Evolutionary conservation across 257 asterid species (phyloP).

Genomic region (Fraxinus quadrangulata): DNA sequence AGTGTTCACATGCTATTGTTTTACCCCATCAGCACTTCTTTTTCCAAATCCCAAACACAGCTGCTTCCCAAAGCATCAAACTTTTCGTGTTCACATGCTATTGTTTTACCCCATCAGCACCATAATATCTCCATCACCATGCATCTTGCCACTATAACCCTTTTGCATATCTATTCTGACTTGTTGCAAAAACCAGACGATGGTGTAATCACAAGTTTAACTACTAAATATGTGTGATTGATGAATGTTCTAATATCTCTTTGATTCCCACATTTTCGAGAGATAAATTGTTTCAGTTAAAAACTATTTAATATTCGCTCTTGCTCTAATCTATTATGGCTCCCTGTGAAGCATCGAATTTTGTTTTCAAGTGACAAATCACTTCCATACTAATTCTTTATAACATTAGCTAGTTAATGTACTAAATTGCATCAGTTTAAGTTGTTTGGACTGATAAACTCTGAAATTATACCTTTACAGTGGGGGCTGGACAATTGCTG

Average conservation of each 20-base stretch:
- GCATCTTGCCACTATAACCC: not conserved
- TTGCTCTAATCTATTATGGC: not conserved
- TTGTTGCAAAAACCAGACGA: not conserved
- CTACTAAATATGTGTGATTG: too few relatives aligned
- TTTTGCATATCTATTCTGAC: not conserved
- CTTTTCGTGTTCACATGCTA: not conserved
- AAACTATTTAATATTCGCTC: not conserved
- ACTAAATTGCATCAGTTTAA: not conserved
- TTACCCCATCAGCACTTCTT: not conserved
- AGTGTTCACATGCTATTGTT: not conserved
- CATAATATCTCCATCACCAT: not conserved
- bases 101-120: not conserved
- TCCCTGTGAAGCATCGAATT: not conserved
- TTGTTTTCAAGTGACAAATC: not conserved
- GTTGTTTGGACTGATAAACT: not conserved
- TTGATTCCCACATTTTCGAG: not conserved
- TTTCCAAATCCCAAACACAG: not conserved
- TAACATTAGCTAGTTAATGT: conserved; percentile 2
- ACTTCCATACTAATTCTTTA: not conserved
- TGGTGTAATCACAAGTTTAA: not conserved
- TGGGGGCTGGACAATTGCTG: conserved; percentile 48
- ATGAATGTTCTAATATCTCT: not conserved
- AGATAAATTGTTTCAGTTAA: not conserved
- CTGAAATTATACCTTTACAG: conserved; percentile 16
- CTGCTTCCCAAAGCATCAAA: too few relatives aligned